Conservation (phyloP, 2,329 filamentous ascomycete species). For the Fonsecaea nubica region DNA sequence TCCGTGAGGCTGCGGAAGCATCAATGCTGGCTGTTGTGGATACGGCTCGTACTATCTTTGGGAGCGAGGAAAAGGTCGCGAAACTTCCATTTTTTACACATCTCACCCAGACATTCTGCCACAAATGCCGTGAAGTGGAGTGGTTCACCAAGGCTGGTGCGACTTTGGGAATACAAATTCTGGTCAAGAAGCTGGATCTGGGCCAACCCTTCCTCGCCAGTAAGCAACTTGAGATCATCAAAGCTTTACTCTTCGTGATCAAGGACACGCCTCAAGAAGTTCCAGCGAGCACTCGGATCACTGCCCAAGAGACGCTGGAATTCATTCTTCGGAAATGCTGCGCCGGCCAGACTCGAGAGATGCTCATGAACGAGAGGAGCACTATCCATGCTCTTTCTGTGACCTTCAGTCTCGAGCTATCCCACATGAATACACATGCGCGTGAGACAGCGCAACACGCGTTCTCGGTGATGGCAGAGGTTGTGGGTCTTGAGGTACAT, state of each 20-base stretch:
- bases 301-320: constrained; percentile 83
- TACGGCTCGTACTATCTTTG: constrained; percentile 78
- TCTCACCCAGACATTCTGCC: constrained; percentile 82
- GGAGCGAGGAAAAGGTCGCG: constrained; percentile 72
- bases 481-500: constrained; percentile 78
- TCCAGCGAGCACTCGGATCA: constrained; percentile 82
- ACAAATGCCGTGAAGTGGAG: constrained; percentile 95
- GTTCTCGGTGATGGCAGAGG: constrained; percentile 79
- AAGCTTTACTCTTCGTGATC: constrained; percentile 93
- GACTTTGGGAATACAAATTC: constrained; percentile 83
- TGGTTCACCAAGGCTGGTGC: constrained; percentile 98
- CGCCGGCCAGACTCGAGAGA: constrained; percentile 78
- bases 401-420: constrained; percentile 84
- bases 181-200: constrained; percentile 83
- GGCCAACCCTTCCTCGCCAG: constrained; percentile 82
- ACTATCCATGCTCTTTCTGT: constrained; percentile 79
- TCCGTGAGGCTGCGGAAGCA: constrained; percentile 81
- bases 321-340: constrained; percentile 79
- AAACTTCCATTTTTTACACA: constrained; percentile 84
- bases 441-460: constrained; percentile 83
- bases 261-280: constrained; percentile 97
- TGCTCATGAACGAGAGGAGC: constrained; percentile 70
- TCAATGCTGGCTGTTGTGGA: constrained; percentile 80
- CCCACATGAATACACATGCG: constrained; percentile 95
- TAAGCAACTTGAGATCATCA: constrained; percentile 85